Conservation (phyloP, 2,329 filamentous ascomycete genomes). For the Neophaeococcomyces aloes region DNA sequence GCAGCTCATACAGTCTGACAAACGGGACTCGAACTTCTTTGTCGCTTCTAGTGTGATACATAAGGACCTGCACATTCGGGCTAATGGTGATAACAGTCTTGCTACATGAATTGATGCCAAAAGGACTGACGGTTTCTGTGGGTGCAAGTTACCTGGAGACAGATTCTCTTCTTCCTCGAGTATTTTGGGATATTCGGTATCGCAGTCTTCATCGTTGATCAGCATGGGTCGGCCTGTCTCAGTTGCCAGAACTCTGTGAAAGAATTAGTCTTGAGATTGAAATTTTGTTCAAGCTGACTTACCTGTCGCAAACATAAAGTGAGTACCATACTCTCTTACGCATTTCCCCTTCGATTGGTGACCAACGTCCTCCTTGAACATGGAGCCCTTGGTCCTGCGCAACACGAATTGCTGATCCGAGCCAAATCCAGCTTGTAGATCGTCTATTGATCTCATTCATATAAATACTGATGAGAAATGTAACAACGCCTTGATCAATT, state of each 20-base stretch:
- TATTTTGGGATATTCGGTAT: conserved; percentile 66
- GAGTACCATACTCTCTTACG: conserved; percentile 87
- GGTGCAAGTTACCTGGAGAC: conserved; percentile 37
- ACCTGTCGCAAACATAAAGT: conserved; percentile 81
- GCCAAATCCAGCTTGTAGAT: conserved; percentile 75
- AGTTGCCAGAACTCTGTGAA: conserved; percentile 56
- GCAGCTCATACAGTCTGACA: conserved; percentile 60
- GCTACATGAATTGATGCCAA: conserved; percentile 73
- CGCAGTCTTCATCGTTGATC: conserved; percentile 82
- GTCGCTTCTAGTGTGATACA: conserved; percentile 57
- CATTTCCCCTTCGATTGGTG: conserved; percentile 72
- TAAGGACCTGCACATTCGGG: conserved; percentile 58
- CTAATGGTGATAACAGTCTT: conserved; percentile 63
- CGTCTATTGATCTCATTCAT: conserved; percentile 78
- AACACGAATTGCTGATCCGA: conserved; percentile 66
- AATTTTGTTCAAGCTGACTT: conserved; percentile 20
- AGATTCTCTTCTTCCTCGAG: conserved; percentile 57
- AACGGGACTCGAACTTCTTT: conserved; percentile 70
- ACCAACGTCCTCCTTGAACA: conserved; percentile 60
- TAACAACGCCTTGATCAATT: conserved; percentile 62
- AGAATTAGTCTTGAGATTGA: neutral
- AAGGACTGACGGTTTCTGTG: conserved; percentile 37
- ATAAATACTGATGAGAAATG: conserved; percentile 66
- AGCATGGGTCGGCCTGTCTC: conserved; percentile 71
- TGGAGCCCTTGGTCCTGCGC: conserved; percentile 79